Base-by-base conservation (phyloP, 129 eudicot species). In the Pulicaria dysenterica region DNA sequence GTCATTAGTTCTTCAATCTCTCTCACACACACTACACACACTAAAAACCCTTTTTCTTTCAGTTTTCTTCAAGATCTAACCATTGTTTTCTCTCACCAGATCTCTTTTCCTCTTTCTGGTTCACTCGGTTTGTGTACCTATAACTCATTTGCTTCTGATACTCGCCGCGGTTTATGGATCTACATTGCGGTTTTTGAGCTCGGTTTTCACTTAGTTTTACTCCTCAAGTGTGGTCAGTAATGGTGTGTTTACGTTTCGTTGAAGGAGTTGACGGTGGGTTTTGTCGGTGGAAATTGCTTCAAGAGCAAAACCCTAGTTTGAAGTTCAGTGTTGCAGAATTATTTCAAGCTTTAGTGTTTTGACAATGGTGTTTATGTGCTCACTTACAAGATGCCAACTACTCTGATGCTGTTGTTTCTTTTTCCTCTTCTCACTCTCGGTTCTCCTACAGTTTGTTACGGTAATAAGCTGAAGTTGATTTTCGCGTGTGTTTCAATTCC, bases 121-220 rank as follows among this genome's bases (percentile, higher is more conserved):
- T 24, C 68, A 31, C 75, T 45, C 59, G 59, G 49, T 59, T 76
- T 75, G 41, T 37, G 67, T 43, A 71, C 59, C 43, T 36, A 48
- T 58, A 62, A 14, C 48, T 63, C 31, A 10, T 46, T 75, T 61
- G 48, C 8, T 56, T 51, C 43, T 50, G 74, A 76, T 79, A 72
- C 38, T 36, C 14, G 50, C 82, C 82, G 82, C 72, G 58, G 72
- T 71, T 82, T 78, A 67, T 85, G 90, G 95, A 88, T 88, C 90
- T 85, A 73, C 95, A 85, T 88, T 88, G 88, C 73, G 58, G 81
- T 55, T 19, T 63, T 59, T 70, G 51, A 83, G 75, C 83, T 82
- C 41, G 77, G 70, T 71, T 86, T 78, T 81, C 46, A 17, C 31
- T 64, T 77, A 24, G 53, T 38, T 50, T 73, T 15, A 1, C 46